These are phyloP conservation scores for Chloranthus sessilifolius DNA, from an alignment of 164 flowering plant genomes.

Conservation along the genomic window DNA sequence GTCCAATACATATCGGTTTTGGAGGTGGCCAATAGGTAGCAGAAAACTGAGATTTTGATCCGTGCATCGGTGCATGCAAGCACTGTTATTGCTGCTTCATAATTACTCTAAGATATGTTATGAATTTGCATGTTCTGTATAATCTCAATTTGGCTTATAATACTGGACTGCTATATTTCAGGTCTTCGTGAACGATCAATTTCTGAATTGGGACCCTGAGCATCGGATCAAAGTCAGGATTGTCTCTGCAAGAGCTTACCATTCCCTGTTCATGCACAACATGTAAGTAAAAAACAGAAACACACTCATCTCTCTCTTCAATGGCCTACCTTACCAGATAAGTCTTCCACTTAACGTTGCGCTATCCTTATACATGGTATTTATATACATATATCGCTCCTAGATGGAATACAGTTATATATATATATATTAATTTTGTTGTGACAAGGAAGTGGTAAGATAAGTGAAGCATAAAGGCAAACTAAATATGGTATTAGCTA, in stretches of 20 bases:
- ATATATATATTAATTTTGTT: too few relatives aligned
- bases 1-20: too few relatives aligned
- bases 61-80: too few relatives aligned
- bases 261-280: constrained; percentile 98
- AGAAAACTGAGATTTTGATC: too few relatives aligned
- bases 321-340: constrained; percentile 32
- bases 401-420: too few relatives aligned
- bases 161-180: constrained; percentile 20
- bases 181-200: constrained; percentile 98
- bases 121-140: neutral
- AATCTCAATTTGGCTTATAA: too few relatives aligned
- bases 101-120: neutral
- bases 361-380: too few relatives aligned
- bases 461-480: constrained; percentile 1
- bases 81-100: neutral
- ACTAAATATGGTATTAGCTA: constrained; percentile 9
- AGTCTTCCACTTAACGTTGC: constrained; percentile 35
- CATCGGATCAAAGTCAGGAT: constrained; percentile 90
- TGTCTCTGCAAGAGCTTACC: constrained; percentile 98
- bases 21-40: too few relatives aligned
- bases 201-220: constrained; percentile 97
- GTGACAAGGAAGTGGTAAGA: too few relatives aligned
- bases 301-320: neutral
- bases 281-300: constrained; percentile 54
- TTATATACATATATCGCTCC: too few relatives aligned